phyloP scores from a whole-genome alignment of 306 rosid species.

The barrel medic (Medicago truncatula) region DNA sequence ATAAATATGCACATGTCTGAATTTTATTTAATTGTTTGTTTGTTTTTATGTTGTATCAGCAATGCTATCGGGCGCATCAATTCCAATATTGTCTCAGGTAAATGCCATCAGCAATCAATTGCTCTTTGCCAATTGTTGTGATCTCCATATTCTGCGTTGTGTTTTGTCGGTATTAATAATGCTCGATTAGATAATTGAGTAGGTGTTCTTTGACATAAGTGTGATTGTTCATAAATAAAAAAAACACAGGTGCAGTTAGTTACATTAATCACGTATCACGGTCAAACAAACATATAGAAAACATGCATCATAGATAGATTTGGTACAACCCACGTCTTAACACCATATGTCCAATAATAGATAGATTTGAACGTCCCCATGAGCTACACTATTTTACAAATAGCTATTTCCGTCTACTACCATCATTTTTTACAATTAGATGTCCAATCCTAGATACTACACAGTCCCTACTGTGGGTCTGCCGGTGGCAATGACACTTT shows the following conservation, averaged over 20 bases:
- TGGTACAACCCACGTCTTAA: neutral
- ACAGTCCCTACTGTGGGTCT: neutral
- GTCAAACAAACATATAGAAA: conserved; percentile 3
- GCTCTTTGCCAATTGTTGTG: conserved; percentile 13
- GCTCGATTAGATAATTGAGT: conserved; percentile 2
- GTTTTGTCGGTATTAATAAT: neutral
- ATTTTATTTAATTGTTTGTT: conserved; percentile 41
- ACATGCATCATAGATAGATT: neutral
- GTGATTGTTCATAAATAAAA: conserved; percentile 2
- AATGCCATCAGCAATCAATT: conserved; percentile 10
- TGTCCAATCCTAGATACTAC: neutral
- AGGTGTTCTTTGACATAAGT: neutral
- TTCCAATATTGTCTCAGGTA: conserved; percentile 89
- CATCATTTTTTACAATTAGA: neutral
- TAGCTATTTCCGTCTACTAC: neutral
- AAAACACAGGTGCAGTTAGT: neutral
- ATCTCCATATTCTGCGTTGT: neutral
- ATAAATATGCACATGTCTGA: conserved; percentile 23
- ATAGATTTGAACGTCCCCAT: neutral
- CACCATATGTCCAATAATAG: neutral
- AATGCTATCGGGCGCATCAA: conserved; percentile 85
- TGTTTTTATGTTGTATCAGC: conserved; percentile 56
- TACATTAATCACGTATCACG: neutral
- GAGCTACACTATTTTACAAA: neutral
- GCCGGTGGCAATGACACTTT: neutral